Evolutionary conservation across 1,284 basidiomycete genomes (phyloP).

Genomic region (Heterobasidion annosum): DNA sequence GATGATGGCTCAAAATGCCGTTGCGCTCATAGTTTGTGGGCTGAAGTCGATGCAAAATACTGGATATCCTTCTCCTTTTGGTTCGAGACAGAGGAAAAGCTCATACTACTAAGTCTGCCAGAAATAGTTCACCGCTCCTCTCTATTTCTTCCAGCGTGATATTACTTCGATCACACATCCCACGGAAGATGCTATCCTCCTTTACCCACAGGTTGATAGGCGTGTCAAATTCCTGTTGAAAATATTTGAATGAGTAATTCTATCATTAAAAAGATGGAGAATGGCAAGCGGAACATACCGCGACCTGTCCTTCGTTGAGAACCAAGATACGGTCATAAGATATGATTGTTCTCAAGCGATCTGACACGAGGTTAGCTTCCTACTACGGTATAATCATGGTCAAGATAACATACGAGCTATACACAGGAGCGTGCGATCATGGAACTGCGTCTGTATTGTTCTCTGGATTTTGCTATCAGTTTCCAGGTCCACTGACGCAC

Average conservation of each 20-base stretch:
- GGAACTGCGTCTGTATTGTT: conserved; percentile 77
- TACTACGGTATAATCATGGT: background rate
- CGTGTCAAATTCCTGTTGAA: background rate
- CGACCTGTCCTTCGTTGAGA: background rate
- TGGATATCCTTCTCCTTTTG: too few relatives aligned
- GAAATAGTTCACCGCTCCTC: background rate
- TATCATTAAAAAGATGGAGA: background rate
- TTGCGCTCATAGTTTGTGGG: too few relatives aligned
- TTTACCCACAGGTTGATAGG: background rate
- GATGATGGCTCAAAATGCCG: too few relatives aligned
- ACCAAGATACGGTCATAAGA: background rate
- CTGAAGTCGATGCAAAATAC: too few relatives aligned
- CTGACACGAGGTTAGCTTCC: background rate
- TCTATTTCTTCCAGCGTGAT: background rate
- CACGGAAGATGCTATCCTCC: background rate
- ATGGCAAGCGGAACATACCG: background rate
- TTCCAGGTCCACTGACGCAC: conserved; percentile 71
- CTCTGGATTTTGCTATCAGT: conserved; percentile 81
- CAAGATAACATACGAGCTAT: conserved; percentile 52
- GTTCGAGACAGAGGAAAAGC: too few relatives aligned
- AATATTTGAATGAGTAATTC: background rate
- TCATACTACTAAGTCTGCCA: background rate
- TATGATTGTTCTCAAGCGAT: background rate
- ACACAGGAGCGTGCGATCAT: conserved; percentile 71
- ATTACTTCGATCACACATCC: background rate